Conservation (phyloP, 805 yeast species). For the Candida berthetii region DNA sequence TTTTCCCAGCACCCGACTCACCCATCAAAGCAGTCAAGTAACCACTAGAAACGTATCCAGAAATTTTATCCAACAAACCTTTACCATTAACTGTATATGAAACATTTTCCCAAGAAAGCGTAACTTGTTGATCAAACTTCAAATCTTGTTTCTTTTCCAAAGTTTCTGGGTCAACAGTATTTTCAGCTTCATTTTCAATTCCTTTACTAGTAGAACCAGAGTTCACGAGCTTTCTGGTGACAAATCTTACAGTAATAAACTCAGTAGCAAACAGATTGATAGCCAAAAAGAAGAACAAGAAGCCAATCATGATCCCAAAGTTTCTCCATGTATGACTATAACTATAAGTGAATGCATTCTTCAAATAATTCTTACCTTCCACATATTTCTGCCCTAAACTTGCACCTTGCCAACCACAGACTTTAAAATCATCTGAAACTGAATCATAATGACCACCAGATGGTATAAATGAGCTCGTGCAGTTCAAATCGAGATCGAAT, state of each 20-base stretch:
- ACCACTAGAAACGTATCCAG: constrained; percentile 80
- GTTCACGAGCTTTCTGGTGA: no score
- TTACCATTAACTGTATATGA: constrained; percentile 50
- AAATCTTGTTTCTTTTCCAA: constrained; percentile 38
- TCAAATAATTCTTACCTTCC: no score
- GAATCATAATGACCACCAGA: no score
- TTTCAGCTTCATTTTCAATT: constrained; percentile 30
- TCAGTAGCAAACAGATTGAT: constrained; percentile 52
- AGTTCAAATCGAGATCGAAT: no score
- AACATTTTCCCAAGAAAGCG: constrained; percentile 70
- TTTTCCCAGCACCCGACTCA: constrained; percentile 98
- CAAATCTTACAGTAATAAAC: no score
- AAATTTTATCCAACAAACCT: constrained; percentile 53
- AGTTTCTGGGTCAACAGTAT: constrained; percentile 35
- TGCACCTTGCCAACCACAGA: no score
- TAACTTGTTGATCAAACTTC: constrained; percentile 39
- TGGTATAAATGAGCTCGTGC: no score
- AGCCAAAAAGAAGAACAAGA: constrained; percentile 42
- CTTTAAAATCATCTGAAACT: no score
- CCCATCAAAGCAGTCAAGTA: constrained; percentile 96
- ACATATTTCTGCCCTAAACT: no score
- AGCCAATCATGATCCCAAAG: constrained; percentile 59
- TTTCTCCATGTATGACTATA: constrained; percentile 75
- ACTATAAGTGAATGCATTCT: constrained; percentile 42
- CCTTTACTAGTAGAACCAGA: no score